phyloP scores from a whole-genome alignment of 2,329 filamentous ascomycete species.

The Epichloe hybrida region DNA sequence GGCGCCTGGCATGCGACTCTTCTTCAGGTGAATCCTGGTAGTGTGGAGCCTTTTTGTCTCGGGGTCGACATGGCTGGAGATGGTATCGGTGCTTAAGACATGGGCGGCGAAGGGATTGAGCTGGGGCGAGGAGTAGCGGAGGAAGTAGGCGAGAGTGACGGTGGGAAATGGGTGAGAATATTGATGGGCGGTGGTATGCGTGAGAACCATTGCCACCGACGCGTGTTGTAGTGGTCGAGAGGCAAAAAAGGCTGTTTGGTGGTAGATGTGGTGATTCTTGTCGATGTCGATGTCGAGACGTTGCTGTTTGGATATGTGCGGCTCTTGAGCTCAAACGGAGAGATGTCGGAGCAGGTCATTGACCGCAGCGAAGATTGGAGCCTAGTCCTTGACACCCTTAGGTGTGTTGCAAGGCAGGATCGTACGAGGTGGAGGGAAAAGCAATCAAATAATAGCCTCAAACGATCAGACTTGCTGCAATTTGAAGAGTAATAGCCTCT shows the following conservation, averaged over 20 bases:
- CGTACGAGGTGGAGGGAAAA: background rate
- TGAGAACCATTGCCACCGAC: conserved; percentile 42
- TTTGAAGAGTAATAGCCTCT: background rate
- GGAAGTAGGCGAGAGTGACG: conserved; percentile 79
- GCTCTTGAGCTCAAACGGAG: conserved; percentile 10
- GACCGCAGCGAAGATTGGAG: conserved; percentile 7
- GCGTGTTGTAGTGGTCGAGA: background rate
- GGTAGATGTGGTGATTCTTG: conserved; percentile 5
- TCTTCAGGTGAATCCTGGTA: conserved; percentile 69
- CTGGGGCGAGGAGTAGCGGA: conserved; percentile 61
- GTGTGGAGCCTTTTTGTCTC: conserved; percentile 63
- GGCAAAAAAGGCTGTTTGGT: background rate
- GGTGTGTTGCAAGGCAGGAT: background rate
- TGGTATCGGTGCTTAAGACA: conserved; percentile 73
- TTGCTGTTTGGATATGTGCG: conserved; percentile 2
- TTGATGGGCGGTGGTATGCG: conserved; percentile 52
- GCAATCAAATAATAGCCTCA: background rate
- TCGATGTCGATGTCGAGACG: conserved; percentile 1
- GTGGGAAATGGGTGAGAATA: conserved; percentile 75
- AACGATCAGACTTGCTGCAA: conserved; percentile 3
- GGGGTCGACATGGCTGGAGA: conserved; percentile 59
- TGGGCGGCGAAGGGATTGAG: conserved; percentile 70
- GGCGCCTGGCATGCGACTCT: conserved; percentile 61
- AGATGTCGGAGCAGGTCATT: conserved; percentile 12
- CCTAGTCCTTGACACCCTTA: conserved; percentile 1